Conservation (phyloP, 2,329 filamentous ascomycete species). For the Pseudocercospora musae region DNA sequence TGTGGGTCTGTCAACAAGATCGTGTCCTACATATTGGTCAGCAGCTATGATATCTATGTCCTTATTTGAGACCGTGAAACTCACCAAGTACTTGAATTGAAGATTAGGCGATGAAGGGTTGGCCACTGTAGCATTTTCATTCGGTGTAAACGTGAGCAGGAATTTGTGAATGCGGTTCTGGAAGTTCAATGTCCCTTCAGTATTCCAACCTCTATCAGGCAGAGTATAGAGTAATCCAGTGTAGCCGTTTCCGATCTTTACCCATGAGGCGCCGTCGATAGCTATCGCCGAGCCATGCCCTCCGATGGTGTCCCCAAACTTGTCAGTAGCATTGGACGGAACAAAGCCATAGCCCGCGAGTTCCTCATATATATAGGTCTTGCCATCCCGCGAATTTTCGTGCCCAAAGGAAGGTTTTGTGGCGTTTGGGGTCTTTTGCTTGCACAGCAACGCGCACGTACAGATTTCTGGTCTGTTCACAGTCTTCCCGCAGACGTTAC, state of each 20-base stretch:
- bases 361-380: conserved; percentile 62
- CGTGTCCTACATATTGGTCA: conserved; percentile 46
- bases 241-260: conserved; percentile 52
- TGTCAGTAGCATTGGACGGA: conserved; percentile 57
- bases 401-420: too few species aligned
- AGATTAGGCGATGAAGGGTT: conserved; percentile 60
- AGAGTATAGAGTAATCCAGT: conserved; percentile 60
- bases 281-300: conserved; percentile 64
- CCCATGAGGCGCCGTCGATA: conserved; percentile 60
- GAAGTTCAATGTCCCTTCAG: conserved; percentile 66
- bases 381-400: too few species aligned
- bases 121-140: conserved; percentile 49
- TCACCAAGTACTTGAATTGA: conserved; percentile 53
- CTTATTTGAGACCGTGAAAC: not conserved
- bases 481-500: too few species aligned
- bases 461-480: too few species aligned
- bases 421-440: too few species aligned
- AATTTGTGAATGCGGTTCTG: conserved; percentile 68
- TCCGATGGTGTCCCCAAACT: conserved; percentile 66
- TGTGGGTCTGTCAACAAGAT: conserved; percentile 63
- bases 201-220: conserved; percentile 65
- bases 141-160: conserved; percentile 56
- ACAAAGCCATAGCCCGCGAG: conserved; percentile 66
- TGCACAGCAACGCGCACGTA: too few species aligned
- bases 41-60: not conserved